A percentile compares a stretch with the other conserved stretches of the same genome.
phyloP scores from a whole-genome alignment of 1,284 basidiomycete species.

The Fomitopsis pinicola region DNA sequence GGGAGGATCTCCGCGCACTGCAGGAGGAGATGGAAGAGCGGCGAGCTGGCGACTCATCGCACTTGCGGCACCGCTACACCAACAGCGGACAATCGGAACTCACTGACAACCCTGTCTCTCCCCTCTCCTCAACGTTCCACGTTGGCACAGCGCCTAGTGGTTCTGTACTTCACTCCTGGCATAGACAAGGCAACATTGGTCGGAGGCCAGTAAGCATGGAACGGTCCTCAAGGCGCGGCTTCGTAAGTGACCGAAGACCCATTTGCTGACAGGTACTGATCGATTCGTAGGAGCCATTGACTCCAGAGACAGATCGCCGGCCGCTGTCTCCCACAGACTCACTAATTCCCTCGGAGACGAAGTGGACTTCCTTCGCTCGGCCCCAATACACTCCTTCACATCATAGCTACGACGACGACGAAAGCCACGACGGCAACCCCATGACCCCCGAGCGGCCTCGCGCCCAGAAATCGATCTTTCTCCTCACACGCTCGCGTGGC shows the following conservation, averaged over 20 bases:
- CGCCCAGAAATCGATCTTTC: constrained; percentile 45
- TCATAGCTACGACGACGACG: constrained; percentile 47
- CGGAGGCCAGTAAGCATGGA: constrained; percentile 28
- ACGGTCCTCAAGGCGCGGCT: constrained; percentile 24
- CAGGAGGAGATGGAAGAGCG: constrained; percentile 76
- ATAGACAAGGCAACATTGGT: constrained; percentile 10
- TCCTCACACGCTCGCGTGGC: constrained; percentile 61
- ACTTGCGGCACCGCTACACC: constrained; percentile 20
- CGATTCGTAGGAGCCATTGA: constrained; percentile 48
- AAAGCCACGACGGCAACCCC: constrained; percentile 30
- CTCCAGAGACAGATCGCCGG: constrained; percentile 52
- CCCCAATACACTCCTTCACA: constrained; percentile 36
- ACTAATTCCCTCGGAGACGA: constrained; percentile 36
- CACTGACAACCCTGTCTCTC: constrained; percentile 13
- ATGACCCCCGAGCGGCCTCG: constrained; percentile 37
- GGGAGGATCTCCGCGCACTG: constrained; percentile 70
- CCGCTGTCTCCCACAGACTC: constrained; percentile 58
- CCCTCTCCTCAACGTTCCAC: constrained; percentile 25
- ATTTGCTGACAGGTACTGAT: background rate
- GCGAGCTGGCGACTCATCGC: constrained; percentile 39
- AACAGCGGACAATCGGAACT: constrained; percentile 19
- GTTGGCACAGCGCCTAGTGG: constrained; percentile 23
- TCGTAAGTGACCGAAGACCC: constrained; percentile 32
- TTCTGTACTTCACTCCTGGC: constrained; percentile 20
- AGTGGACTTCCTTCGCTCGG: constrained; percentile 37